Conservation (phyloP, 768 basidiomycete species). For the Lactarius hengduanensis region DNA sequence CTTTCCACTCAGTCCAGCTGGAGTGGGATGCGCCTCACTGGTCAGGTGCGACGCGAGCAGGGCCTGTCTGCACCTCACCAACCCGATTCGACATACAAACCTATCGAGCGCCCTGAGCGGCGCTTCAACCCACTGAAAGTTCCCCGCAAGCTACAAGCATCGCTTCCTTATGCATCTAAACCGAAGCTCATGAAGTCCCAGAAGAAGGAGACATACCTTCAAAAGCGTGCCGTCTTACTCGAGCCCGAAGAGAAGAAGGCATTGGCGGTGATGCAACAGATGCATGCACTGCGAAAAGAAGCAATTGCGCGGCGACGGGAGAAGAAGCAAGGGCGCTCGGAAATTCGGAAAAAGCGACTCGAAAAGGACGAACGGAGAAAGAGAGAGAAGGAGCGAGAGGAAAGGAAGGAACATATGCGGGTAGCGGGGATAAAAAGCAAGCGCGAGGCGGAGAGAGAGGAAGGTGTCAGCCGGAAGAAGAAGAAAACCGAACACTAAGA, state of each 20-base stretch:
- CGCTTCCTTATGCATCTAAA: constrained; percentile 91
- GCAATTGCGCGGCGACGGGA: constrained; percentile 74
- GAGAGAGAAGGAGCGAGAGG: constrained; percentile 70
- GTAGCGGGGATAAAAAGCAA: constrained; percentile 69
- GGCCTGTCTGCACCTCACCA: constrained; percentile 77
- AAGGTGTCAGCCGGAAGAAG: constrained; percentile 56
- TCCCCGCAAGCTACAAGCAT: constrained; percentile 85
- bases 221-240: constrained; percentile 92
- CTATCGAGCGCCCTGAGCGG: constrained; percentile 72
- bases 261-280: constrained; percentile 88
- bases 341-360: constrained; percentile 64
- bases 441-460: constrained; percentile 58
- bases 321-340: constrained; percentile 82
- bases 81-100: constrained; percentile 86
- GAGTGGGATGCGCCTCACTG: constrained; percentile 95
- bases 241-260: constrained; percentile 95
- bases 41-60: constrained; percentile 85
- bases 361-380: constrained; percentile 65
- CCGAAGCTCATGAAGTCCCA: constrained; percentile 81
- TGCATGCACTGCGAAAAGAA: constrained; percentile 87
- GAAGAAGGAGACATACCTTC: constrained; percentile 76
- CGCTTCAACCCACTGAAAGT: constrained; percentile 91
- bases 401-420: constrained; percentile 74
- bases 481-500: constrained; percentile 40
- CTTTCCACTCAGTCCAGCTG: constrained; percentile 79